Percentiles rank a stretch among this genome's conserved stretches.
Evolutionary conservation across 139 green algal species (phyloP).

Genomic region (Closterium sp.): DNA sequence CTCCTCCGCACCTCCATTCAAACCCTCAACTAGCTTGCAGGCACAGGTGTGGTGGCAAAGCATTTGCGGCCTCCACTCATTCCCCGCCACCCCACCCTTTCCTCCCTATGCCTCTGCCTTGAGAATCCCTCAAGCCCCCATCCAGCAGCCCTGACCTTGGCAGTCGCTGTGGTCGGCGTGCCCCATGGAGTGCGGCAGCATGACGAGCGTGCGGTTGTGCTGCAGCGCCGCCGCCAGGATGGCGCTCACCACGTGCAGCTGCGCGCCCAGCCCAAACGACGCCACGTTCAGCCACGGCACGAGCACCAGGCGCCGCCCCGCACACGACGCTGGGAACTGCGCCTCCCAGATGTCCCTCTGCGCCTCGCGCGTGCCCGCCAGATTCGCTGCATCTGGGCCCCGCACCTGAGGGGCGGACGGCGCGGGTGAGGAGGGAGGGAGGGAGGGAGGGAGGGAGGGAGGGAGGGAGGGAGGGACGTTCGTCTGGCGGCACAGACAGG

Average conservation of each 20-base stretch:
- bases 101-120: no score
- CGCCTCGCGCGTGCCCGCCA: background rate
- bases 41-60: no score
- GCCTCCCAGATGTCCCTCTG: slow-evolving; percentile 28
- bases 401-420: background rate
- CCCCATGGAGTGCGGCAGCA: background rate
- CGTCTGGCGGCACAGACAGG: no score
- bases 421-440: no score
- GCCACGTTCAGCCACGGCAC: slow-evolving; percentile 6
- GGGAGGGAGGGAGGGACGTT: no score
- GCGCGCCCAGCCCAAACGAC: background rate
- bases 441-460: no score
- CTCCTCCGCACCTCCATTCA: no score
- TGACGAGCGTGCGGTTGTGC: background rate
- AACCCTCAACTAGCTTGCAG: no score
- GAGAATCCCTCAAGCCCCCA: no score
- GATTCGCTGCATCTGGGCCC: slow-evolving; percentile 13
- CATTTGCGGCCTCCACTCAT: no score
- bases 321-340: background rate
- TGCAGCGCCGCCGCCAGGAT: background rate
- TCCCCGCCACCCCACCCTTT: no score
- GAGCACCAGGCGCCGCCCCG: slow-evolving; percentile 16
- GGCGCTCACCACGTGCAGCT: slow-evolving; percentile 1
- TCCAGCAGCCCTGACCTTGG: background rate
- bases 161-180: background rate